Base-by-base conservation (phyloP, 495 filamentous ascomycete genomes). In the Penicillium angulare region DNA sequence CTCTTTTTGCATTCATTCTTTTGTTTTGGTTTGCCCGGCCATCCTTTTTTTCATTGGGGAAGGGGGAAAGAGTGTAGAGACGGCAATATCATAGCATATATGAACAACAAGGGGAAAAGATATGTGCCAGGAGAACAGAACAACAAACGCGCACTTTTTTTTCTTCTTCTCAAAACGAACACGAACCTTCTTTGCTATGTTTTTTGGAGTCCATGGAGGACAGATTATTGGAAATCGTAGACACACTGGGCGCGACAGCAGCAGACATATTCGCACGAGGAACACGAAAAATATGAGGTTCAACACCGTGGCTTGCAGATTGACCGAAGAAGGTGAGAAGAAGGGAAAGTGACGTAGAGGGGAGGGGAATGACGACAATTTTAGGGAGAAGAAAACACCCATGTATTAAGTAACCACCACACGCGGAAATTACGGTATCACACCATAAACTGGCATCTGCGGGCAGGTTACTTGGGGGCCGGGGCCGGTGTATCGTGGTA, bases 131-230 rank as follows among this genome's bases (percentile, higher is more conserved):
- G n/a, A n/a, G n/a, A n/a, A n/a, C n/a, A n/a, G n/a, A n/a, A n/a
- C n/a, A n/a, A n/a, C n/a, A n/a, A n/a, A n/a, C n/a, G n/a, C n/a
- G n/a, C n/a, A n/a, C n/a, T n/a, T n/a, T n/a, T n/a, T n/a, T n/a
- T n/a, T n/a, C n/a, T n/a, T n/a, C n/a, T n/a, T n/a, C n/a, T n/a
- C n/a, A n/a, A n/a, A n/a, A n/a, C n/a, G n/a, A n/a, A n/a, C n/a
- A n/a, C n/a, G 39, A 53, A 64, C 61, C 61, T 60, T 60, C 60
- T 64, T 56, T 80, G 67, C 57, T 60, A 47, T 64, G 69, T 55
- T 75, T 79, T 61, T 80, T 79, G 40, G 70, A 71, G 56, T 81
- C 78, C 77, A 80, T 79, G 52, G 74, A 64, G 49, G 71, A 70
- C 42, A 65, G 41, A 60, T 60, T 66, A 54, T 57, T 58, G 32